These are phyloP conservation scores for Quercus lobata DNA, from an alignment of 331 rosid genomes.

Conservation along the genomic window DNA sequence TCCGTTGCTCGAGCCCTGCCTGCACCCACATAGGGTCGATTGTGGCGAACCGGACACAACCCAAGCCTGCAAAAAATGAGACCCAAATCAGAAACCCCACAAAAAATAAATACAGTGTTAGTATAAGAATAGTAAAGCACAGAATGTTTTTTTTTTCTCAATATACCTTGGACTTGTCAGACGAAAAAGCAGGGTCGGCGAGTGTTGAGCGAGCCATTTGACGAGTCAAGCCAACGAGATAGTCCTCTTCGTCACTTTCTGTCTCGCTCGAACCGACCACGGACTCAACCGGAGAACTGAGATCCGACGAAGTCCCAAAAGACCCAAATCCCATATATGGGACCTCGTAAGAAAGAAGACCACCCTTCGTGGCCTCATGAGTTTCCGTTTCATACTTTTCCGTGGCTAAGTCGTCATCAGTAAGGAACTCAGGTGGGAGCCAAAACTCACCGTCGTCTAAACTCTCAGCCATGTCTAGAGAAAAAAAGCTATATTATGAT, in stretches of 20 bases:
- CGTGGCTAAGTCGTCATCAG: slow-evolving; percentile 39
- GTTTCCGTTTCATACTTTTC: neutral
- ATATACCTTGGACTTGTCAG: slow-evolving; percentile 33
- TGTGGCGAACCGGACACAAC: slow-evolving; percentile 65
- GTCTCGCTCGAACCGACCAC: slow-evolving; percentile 62
- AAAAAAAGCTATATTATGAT: too few species aligned
- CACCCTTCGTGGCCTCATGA: neutral
- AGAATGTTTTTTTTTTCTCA: neutral
- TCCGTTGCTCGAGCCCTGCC: slow-evolving; percentile 49
- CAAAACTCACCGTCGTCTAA: slow-evolving; percentile 75
- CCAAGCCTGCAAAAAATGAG: slow-evolving; percentile 25
- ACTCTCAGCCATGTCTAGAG: slow-evolving; percentile 44
- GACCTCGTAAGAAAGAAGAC: slow-evolving; percentile 35
- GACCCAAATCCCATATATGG: slow-evolving; percentile 23
- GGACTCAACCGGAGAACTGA: slow-evolving; percentile 60
- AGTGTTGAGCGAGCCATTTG: slow-evolving; percentile 46
- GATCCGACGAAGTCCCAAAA: slow-evolving; percentile 29
- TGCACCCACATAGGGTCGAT: slow-evolving; percentile 63
- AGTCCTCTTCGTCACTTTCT: slow-evolving; percentile 81
- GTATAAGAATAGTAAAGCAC: neutral
- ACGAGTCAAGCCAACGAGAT: slow-evolving; percentile 48
- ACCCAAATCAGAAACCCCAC: neutral
- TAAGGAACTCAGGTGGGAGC: slow-evolving; percentile 74
- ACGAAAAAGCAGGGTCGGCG: neutral
- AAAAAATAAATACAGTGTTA: neutral